A percentile compares a stretch with the other conserved stretches of the same genome.
Evolutionary conservation across 257 asterid genomes (phyloP).

Genomic region (Verbascum thapsus): DNA sequence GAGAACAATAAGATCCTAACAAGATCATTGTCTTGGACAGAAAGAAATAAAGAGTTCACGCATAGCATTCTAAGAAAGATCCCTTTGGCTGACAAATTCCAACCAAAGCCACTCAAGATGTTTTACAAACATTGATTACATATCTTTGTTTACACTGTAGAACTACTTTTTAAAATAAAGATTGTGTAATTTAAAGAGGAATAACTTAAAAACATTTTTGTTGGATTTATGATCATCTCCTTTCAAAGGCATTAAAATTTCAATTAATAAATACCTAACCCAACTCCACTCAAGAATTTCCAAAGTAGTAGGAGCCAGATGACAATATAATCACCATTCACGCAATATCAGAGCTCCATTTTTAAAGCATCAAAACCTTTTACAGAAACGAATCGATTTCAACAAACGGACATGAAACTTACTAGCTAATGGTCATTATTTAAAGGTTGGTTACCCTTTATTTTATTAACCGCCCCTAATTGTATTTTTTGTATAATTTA

Average conservation of each 20-base stretch:
- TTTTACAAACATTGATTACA: conserved; percentile 4
- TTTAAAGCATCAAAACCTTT: too few relatives aligned
- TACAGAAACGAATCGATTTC: too few relatives aligned
- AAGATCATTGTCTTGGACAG: conserved; percentile 3
- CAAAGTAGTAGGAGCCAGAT: neutral
- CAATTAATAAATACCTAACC: neutral
- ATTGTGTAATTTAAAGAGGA: neutral
- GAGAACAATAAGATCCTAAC: neutral
- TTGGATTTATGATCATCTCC: neutral
- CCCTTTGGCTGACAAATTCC: conserved; percentile 9
- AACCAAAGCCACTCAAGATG: conserved; percentile 17
- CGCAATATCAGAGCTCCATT: neutral
- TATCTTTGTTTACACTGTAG: too few relatives aligned
- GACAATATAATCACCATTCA: neutral
- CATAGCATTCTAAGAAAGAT: neutral
- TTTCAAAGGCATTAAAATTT: neutral
- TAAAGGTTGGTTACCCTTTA: too few relatives aligned
- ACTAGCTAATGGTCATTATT: too few relatives aligned
- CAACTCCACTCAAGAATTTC: conserved; percentile 2
- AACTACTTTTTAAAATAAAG: neutral
- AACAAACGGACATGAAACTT: too few relatives aligned
- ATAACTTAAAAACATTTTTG: conserved; percentile 9
- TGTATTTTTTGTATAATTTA: too few relatives aligned
- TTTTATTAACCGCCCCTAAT: too few relatives aligned
- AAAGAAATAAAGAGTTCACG: conserved; percentile 1